Percentiles rank a stretch among this genome's conserved stretches.
Conservation (phyloP, 495 filamentous ascomycete species). For the Penicillium simplicissimum region DNA sequence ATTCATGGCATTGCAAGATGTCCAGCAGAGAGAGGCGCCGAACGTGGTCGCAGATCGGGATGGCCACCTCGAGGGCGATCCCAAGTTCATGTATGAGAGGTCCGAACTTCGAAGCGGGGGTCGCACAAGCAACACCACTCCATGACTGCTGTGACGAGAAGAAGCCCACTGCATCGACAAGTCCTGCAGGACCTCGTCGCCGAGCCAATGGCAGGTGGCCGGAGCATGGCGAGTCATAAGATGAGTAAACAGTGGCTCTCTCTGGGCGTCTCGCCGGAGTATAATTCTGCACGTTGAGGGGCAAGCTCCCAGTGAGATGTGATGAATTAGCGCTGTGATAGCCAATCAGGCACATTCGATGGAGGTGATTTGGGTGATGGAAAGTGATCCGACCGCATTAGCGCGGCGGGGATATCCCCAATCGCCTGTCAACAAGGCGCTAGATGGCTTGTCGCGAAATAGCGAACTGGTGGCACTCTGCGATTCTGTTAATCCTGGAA, state of each 20-base stretch:
- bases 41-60: conserved; percentile 3
- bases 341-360: conserved; percentile 22
- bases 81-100: conserved; percentile 22
- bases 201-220: conserved; percentile 15
- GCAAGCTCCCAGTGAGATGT: conserved; percentile 19
- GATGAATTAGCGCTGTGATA: conserved; percentile 27
- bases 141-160: conserved; percentile 16
- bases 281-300: neutral
- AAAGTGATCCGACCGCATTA: conserved; percentile 33
- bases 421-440: neutral
- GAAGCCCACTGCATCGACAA: neutral
- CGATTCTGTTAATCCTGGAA: neutral
- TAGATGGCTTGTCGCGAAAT: neutral
- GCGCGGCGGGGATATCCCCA: conserved; percentile 10
- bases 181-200: neutral
- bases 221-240: conserved; percentile 7
- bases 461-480: neutral
- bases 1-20: conserved; percentile 14
- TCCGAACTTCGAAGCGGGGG: conserved; percentile 21
- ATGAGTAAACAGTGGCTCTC: conserved; percentile 5
- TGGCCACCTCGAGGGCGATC: conserved; percentile 8
- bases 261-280: conserved; percentile 13
- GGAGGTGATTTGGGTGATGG: conserved; percentile 19
- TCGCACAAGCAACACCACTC: conserved; percentile 13
- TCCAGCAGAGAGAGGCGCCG: conserved; percentile 2